phyloP scores from a whole-genome alignment of 306 rosid species.

The Quercus gilva region DNA sequence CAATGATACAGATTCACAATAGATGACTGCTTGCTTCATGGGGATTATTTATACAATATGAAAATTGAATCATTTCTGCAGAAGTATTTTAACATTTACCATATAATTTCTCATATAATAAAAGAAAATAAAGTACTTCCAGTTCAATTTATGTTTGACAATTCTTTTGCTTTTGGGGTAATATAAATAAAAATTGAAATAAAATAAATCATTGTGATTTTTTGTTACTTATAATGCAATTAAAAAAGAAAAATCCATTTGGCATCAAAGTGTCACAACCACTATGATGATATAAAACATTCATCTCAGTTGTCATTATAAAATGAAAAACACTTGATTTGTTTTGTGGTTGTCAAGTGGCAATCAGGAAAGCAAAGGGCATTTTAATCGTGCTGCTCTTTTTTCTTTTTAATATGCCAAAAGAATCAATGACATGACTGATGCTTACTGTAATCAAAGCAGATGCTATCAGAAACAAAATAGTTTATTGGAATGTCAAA shows the following conservation, averaged over 20 bases:
- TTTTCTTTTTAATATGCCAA: not conserved
- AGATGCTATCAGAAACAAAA: conserved; percentile 16
- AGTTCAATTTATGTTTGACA: not conserved
- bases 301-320: not conserved
- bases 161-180: not conserved
- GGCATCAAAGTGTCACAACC: conserved; percentile 1
- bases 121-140: not conserved
- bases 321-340: not conserved
- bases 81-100: not conserved
- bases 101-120: not conserved
- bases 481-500: conserved; percentile 9
- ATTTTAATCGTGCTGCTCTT: not conserved
- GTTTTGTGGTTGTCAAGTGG: not conserved
- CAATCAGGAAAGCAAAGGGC: conserved; percentile 5
- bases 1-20: not conserved
- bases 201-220: not conserved
- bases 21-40: not conserved
- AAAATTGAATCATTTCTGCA: conserved; percentile 1
- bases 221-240: conserved; percentile 1
- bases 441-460: not conserved
- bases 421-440: not conserved
- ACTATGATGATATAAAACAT: not conserved
- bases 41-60: not conserved
- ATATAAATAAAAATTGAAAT: not conserved
- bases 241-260: not conserved